A percentile compares a stretch with the other conserved stretches of the same genome.
Conservation (phyloP, 2,329 filamentous ascomycete species). For the Sporothrix brasiliensis region DNA sequence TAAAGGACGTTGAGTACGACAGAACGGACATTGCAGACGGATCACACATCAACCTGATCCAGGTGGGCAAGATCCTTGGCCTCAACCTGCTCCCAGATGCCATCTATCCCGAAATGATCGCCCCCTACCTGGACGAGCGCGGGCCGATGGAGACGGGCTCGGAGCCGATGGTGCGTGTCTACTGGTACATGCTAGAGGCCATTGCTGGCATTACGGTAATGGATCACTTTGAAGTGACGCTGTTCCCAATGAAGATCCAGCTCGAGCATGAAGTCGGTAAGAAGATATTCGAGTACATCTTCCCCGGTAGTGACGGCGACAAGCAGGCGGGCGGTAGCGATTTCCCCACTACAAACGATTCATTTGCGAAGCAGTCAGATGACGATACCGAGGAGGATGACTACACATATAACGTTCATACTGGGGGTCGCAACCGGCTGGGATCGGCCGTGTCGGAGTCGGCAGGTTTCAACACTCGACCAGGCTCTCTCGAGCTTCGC, state of each 20-base stretch:
- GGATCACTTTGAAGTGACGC: conserved; percentile 92
- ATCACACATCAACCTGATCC: conserved; percentile 89
- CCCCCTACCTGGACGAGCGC: conserved; percentile 76
- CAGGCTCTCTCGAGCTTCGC: conserved; percentile 77
- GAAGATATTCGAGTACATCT: conserved; percentile 95
- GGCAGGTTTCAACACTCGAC: conserved; percentile 58
- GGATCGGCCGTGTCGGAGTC: conserved; percentile 41
- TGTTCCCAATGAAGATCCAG: conserved; percentile 92
- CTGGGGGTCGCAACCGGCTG: conserved; percentile 41
- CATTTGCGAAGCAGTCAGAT: conserved; percentile 40
- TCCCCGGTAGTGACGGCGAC: conserved; percentile 71
- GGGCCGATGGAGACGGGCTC: conserved; percentile 56
- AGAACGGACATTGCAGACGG: conserved; percentile 96
- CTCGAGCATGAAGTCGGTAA: conserved; percentile 91
- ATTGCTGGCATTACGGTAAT: conserved; percentile 97
- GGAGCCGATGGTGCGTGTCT: conserved; percentile 85
- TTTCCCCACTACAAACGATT: conserved; percentile 37
- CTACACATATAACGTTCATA: not conserved
- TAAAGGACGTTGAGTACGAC: conserved; percentile 89
- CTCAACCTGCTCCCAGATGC: conserved; percentile 88
- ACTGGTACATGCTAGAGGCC: conserved; percentile 97
- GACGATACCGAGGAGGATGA: conserved; percentile 48
- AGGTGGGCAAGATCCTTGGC: conserved; percentile 84
- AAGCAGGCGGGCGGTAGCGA: conserved; percentile 47
- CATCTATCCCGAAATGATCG: conserved; percentile 94